Evolutionary conservation across 345 rosid genomes (phyloP).

Genomic region (Heritiera littoralis): DNA sequence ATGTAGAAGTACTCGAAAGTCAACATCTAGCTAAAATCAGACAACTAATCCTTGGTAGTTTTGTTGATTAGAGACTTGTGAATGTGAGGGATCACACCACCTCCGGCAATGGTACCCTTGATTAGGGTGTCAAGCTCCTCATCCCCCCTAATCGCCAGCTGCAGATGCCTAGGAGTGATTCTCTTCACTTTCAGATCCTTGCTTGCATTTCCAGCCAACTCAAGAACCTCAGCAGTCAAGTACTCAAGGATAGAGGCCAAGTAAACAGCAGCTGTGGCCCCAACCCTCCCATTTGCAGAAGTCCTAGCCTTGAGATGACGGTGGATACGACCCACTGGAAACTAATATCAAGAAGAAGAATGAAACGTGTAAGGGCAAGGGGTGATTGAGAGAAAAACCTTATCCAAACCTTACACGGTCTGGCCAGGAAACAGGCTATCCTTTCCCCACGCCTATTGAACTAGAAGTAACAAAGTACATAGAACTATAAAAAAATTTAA

Average conservation of each 20-base stretch:
- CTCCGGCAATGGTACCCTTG: slow-evolving; percentile 59
- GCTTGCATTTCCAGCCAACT: slow-evolving; percentile 75
- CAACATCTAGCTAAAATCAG: neutral
- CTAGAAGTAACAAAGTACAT: neutral
- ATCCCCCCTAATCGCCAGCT: slow-evolving; percentile 56
- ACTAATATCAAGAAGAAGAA: slow-evolving; percentile 33
- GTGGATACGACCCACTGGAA: slow-evolving; percentile 77
- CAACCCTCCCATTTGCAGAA: slow-evolving; percentile 67
- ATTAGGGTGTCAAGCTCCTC: slow-evolving; percentile 67
- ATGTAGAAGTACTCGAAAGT: neutral
- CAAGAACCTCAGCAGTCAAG: slow-evolving; percentile 78
- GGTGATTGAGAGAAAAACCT: neutral
- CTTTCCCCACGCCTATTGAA: neutral
- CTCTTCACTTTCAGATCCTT: slow-evolving; percentile 79
- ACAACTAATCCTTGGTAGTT: slow-evolving; percentile 22
- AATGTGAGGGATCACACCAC: slow-evolving; percentile 33
- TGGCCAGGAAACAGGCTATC: too few relatives aligned
- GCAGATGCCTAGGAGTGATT: slow-evolving; percentile 57
- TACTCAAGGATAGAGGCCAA: slow-evolving; percentile 69
- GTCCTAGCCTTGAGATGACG: slow-evolving; percentile 64
- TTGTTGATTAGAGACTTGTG: slow-evolving; percentile 34
- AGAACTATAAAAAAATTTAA: neutral
- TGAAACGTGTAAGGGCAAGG: neutral
- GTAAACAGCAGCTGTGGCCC: slow-evolving; percentile 79
- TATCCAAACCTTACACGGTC: neutral